Evolutionary conservation across 2,329 filamentous ascomycete species (phyloP).

Genomic region (Zymoseptoria tritici): DNA sequence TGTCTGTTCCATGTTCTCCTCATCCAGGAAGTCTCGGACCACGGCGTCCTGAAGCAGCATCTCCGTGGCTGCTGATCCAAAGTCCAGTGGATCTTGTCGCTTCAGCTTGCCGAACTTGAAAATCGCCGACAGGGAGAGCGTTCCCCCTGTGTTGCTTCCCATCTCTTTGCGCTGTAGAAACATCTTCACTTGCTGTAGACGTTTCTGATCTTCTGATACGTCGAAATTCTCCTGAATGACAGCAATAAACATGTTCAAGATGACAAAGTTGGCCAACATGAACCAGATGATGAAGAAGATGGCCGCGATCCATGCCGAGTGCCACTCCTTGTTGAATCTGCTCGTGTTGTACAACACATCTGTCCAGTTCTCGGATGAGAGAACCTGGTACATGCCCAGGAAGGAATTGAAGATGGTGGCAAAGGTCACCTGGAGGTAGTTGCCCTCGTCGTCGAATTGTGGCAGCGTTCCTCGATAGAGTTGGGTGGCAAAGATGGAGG

Average conservation of each 20-base stretch:
- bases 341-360: constrained; percentile 76
- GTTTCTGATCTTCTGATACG: constrained; percentile 96
- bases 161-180: constrained; percentile 89
- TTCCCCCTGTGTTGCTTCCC: constrained; percentile 56
- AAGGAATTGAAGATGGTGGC: constrained; percentile 92
- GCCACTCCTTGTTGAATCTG: constrained; percentile 53
- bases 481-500: constrained; percentile 87
- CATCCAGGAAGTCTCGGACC: constrained; percentile 88
- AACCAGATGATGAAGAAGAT: constrained; percentile 93
- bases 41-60: constrained; percentile 96
- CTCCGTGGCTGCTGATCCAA: constrained; percentile 84
- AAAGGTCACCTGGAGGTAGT: constrained; percentile 66
- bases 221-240: constrained; percentile 99
- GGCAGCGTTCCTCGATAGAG: constrained; percentile 85
- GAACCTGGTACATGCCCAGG: constrained; percentile 92
- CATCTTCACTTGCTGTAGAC: constrained; percentile 88
- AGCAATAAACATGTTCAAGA: constrained; percentile 99
- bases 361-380: constrained; percentile 97
- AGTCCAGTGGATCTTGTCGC: constrained; percentile 77
- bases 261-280: constrained; percentile 87
- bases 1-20: constrained; percentile 42
- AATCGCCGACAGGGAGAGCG: constrained; percentile 63
- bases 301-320: constrained; percentile 88
- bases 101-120: constrained; percentile 56
- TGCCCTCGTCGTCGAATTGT: constrained; percentile 48